Conservation (phyloP, 108 stramenopile genomes). For the Schizochytrium sp. region DNA sequence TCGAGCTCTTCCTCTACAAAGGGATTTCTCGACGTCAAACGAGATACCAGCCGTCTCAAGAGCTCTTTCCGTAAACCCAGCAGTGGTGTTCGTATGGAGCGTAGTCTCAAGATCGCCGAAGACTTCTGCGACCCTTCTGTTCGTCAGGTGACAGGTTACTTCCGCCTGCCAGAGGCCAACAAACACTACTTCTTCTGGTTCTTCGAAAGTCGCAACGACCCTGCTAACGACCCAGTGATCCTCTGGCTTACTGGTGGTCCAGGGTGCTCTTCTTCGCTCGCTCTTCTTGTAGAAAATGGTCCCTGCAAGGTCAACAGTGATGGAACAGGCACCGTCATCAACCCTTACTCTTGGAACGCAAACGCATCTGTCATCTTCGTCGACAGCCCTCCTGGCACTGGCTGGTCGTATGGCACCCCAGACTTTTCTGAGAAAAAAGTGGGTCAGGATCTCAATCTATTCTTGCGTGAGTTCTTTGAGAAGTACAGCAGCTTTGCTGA, state of each 20-base stretch:
- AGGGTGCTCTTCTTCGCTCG: conserved; percentile 77
- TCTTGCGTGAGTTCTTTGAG: conserved; percentile 90
- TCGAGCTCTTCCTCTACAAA: not conserved
- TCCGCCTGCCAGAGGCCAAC: conserved; percentile 10
- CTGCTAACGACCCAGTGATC: conserved; percentile 69
- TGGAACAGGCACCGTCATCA: conserved; percentile 85
- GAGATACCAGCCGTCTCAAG: conserved; percentile 11
- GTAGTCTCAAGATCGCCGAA: not conserved
- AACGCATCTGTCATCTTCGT: conserved; percentile 95
- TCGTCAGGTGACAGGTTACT: conserved; percentile 38
- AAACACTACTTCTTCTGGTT: conserved; percentile 74
- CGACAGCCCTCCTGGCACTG: conserved; percentile 96
- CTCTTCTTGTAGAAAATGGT: conserved; percentile 89
- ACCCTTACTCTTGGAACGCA: conserved; percentile 92
- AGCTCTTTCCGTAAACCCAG: not conserved
- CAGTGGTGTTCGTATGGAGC: not conserved
- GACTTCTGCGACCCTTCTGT: conserved; percentile 34
- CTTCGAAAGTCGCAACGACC: conserved; percentile 66
- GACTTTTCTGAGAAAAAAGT: conserved; percentile 81
- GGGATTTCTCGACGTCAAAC: not conserved
- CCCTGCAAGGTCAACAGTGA: conserved; percentile 91
- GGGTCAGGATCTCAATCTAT: conserved; percentile 91
- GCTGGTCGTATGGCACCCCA: conserved; percentile 89
- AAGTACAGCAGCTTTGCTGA: conserved; percentile 83
- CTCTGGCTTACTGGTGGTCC: conserved; percentile 78